A percentile compares a stretch with the other conserved stretches of the same genome.
phyloP scores from a whole-genome alignment of 176 grass and related monocot species.

The Carex littledalei region DNA sequence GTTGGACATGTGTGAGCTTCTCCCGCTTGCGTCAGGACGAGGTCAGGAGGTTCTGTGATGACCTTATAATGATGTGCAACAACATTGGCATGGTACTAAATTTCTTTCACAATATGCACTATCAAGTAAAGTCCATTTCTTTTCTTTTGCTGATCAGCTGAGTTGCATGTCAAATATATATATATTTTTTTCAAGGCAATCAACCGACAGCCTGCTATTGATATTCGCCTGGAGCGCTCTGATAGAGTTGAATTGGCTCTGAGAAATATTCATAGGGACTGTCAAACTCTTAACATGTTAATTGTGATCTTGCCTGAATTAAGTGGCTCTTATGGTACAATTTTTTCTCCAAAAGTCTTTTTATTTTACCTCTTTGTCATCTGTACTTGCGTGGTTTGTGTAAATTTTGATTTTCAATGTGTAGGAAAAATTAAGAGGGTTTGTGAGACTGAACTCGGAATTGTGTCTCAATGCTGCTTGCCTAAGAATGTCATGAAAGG shows the following conservation, averaged over 20 bases:
- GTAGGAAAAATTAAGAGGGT: conserved; percentile 56
- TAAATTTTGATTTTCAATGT: conserved; percentile 12
- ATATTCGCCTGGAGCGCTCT: conserved; percentile 25
- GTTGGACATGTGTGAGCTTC: conserved; percentile 66
- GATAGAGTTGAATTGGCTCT: conserved; percentile 40
- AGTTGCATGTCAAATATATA: not conserved
- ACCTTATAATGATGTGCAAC: conserved; percentile 50
- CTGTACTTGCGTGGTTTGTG: not conserved
- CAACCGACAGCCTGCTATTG: conserved; percentile 29
- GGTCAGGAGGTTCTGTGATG: conserved; percentile 29
- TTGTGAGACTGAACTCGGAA: conserved; percentile 65
- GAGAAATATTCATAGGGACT: conserved; percentile 33
- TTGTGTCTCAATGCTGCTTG: conserved; percentile 58
- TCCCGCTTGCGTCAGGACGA: not conserved
- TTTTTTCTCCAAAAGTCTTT: not conserved
- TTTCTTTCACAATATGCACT: not conserved
- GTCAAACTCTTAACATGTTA: conserved; percentile 42
- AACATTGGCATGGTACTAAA: conserved; percentile 55
- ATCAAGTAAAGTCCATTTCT: not conserved
- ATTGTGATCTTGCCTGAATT: conserved; percentile 56
- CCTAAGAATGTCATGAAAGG: conserved; percentile 51
- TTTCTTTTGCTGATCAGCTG: not conserved
- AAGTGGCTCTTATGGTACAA: conserved; percentile 48
- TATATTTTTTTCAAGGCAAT: conserved; percentile 9
- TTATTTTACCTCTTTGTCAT: not conserved